Evolutionary conservation across 2,329 filamentous ascomycete genomes (phyloP).

Genomic region (Fusarium papillatum): DNA sequence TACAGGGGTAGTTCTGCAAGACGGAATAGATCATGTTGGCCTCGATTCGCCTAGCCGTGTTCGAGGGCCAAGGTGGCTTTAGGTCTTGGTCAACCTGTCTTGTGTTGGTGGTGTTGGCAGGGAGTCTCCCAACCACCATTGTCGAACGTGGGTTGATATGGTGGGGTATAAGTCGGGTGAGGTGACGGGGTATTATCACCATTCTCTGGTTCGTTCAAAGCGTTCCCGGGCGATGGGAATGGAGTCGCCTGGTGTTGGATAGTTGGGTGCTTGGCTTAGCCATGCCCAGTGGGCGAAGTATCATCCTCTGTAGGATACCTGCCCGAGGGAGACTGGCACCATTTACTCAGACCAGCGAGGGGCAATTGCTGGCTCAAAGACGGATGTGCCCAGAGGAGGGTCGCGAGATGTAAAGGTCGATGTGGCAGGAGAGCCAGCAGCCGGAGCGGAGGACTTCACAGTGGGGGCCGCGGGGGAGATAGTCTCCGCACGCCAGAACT

Average conservation of each 20-base stretch:
- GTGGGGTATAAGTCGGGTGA: background rate
- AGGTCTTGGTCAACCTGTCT: background rate
- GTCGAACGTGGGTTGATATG: background rate
- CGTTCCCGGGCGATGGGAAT: background rate
- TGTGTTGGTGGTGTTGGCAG: background rate
- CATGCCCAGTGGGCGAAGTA: background rate
- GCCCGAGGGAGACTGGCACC: background rate
- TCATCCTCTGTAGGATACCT: background rate
- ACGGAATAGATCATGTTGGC: background rate
- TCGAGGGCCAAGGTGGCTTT: background rate
- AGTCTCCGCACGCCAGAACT: constrained; percentile 28
- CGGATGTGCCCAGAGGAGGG: constrained; percentile 38
- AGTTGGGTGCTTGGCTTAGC: background rate
- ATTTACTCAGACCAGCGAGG: constrained; percentile 36
- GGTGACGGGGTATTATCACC: background rate
- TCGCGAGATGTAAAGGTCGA: constrained; percentile 28
- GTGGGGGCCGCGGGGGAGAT: constrained; percentile 17
- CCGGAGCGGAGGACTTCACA: background rate
- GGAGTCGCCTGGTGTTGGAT: background rate
- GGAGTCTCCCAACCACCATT: background rate
- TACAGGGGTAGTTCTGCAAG: background rate
- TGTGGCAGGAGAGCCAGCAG: constrained; percentile 10
- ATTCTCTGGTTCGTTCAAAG: background rate
- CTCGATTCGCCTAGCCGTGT: background rate
- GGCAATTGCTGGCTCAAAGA: constrained; percentile 36